Evolutionary conservation across 2,329 filamentous ascomycete species (phyloP), one percentile per base, ranked within the genome.

Genomic region (Diaporthe vexans): DNA sequence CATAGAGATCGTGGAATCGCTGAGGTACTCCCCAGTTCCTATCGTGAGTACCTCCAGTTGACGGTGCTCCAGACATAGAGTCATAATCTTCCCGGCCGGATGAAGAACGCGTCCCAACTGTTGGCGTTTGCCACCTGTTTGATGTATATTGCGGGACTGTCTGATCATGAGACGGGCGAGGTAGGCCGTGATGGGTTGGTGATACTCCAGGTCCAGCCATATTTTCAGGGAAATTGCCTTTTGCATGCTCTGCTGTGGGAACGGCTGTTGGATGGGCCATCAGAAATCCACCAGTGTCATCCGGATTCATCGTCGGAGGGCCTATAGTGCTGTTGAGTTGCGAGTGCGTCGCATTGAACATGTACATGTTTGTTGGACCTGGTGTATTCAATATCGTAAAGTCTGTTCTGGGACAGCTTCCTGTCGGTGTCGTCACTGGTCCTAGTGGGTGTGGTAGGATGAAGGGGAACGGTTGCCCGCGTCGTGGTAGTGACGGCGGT

Each of bases 371-470:
- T n/a, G 4, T 15, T 26, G 69, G 11, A 1, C n/a, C 17, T 21
- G 57, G 19, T 9, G 11, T 17, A 15, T 48, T 29, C 33, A 43
- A n/a, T 15, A 9, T 15, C 11, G 21, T 11, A 40, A 33, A 40
- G 8, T 19, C 10, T 19, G 40, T 0, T 21, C 51, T 46, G 21
- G 8, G 5, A 8, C 21, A 52, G 24, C 19, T 33, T 24, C 46
- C 19, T 10, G 3, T 29, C 1, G 57, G 69, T 63, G 46, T n/a
- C 19, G 57, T 52, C 4, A 72, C n/a, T 4, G 57, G 57, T 5
- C 69, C 69, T 10, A 72, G 69, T 54, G 69, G 69, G 8, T 35
- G 40, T 21, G 69, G 69, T 3, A 72, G 43, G n/a, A 72, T 72
- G 33, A 72, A 72, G 29, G 69, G 69, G 24, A 72, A 40, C 11